Conservation (phyloP, 768 basidiomycete genomes). For the Tylopilus sp. region DNA sequence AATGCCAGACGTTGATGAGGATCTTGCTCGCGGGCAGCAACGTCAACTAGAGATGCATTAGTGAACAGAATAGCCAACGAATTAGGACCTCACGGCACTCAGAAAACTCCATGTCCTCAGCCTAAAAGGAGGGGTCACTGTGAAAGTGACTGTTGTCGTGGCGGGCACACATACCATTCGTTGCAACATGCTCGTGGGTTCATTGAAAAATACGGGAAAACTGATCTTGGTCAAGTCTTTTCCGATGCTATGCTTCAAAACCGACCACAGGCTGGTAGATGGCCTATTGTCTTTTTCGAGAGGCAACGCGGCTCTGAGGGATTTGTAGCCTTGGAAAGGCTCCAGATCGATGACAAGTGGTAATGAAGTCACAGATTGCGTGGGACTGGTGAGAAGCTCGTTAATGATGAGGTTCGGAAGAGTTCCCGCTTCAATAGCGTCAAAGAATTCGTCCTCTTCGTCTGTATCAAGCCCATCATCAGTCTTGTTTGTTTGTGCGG, state of each 20-base stretch:
- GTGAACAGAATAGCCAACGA: slow-evolving; percentile 3
- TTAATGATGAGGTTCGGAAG: slow-evolving; percentile 74
- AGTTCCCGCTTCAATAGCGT: slow-evolving; percentile 84
- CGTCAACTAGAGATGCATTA: slow-evolving; percentile 59
- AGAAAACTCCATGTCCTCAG: slow-evolving; percentile 97
- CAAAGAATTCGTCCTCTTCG: slow-evolving; percentile 96
- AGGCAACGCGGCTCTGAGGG: slow-evolving; percentile 57
- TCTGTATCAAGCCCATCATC: slow-evolving; percentile 50
- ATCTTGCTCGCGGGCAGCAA: slow-evolving; percentile 73
- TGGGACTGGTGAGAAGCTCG: slow-evolving; percentile 53
- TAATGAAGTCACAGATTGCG: slow-evolving; percentile 31
- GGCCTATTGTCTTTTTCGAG: slow-evolving; percentile 77
- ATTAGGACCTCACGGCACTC: slow-evolving; percentile 64
- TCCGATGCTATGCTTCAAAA: slow-evolving; percentile 92
- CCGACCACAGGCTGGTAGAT: slow-evolving; percentile 88
- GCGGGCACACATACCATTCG: slow-evolving; percentile 60
- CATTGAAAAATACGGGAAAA: slow-evolving; percentile 92
- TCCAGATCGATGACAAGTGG: slow-evolving; percentile 35
- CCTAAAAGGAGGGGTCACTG: slow-evolving; percentile 32
- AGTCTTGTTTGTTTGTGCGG: slow-evolving; percentile 29
- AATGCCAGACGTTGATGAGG: slow-evolving; percentile 83
- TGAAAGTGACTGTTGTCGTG: background rate
- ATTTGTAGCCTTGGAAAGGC: slow-evolving; percentile 65
- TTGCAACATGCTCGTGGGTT: slow-evolving; percentile 95
- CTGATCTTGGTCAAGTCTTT: slow-evolving; percentile 96